phyloP scores from a whole-genome alignment of 2,329 filamentous ascomycete species.

The Intubia oerlemansii region DNA sequence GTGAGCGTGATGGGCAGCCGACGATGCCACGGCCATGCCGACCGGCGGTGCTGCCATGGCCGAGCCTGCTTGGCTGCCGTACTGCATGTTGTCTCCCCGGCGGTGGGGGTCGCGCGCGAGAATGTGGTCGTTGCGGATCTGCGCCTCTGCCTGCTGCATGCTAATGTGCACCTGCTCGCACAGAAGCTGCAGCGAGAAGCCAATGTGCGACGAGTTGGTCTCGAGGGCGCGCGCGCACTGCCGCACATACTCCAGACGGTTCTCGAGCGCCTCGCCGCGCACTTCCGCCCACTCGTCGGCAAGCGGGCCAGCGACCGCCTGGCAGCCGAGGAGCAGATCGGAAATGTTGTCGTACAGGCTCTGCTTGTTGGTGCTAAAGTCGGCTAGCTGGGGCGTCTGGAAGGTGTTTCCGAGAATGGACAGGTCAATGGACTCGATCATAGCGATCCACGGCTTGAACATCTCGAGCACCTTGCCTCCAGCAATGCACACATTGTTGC shows the following conservation, averaged over 20 bases:
- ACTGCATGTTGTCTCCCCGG: slow-evolving; percentile 35
- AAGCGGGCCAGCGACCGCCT: slow-evolving; percentile 75
- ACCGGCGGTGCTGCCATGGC: neutral
- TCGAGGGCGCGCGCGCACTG: slow-evolving; percentile 63
- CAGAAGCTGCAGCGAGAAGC: slow-evolving; percentile 69
- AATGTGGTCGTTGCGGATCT: slow-evolving; percentile 22
- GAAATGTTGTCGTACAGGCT: slow-evolving; percentile 83
- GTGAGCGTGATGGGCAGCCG: slow-evolving; percentile 16
- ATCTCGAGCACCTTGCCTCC: slow-evolving; percentile 67
- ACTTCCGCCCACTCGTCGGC: slow-evolving; percentile 91
- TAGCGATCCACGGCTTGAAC: slow-evolving; percentile 75
- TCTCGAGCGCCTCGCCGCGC: slow-evolving; percentile 76
- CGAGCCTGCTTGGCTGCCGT: slow-evolving; percentile 16
- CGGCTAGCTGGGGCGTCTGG: slow-evolving; percentile 65
- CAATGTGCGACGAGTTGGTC: slow-evolving; percentile 67
- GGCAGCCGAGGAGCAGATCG: slow-evolving; percentile 70
- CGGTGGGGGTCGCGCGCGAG: slow-evolving; percentile 27
- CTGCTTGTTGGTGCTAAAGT: slow-evolving; percentile 83
- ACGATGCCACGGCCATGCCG: slow-evolving; percentile 1
- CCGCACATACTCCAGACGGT: slow-evolving; percentile 61
- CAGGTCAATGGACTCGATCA: slow-evolving; percentile 82
- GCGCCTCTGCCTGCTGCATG: slow-evolving; percentile 24
- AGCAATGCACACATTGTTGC: slow-evolving; percentile 61
- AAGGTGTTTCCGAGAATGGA: slow-evolving; percentile 56
- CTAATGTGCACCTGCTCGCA: slow-evolving; percentile 55